Conservation (phyloP, 108 stramenopile species). For the Poteriospumella lacustris region DNA sequence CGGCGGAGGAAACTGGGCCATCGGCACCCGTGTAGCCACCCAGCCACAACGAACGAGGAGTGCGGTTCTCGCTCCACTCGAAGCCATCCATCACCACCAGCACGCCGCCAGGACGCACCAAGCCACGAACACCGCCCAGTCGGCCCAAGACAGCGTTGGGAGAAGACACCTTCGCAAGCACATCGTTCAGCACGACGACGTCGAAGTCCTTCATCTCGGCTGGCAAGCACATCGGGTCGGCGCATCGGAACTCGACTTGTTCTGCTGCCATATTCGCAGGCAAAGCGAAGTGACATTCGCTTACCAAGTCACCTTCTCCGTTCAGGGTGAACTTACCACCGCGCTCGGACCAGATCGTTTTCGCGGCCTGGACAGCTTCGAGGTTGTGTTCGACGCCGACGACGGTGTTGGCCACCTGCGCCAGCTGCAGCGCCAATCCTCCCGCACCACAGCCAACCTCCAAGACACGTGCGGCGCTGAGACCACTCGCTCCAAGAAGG, state of each 20-base stretch:
- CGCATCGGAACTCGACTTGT: slow-evolving; percentile 30
- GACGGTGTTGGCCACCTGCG: slow-evolving; percentile 28
- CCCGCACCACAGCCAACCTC: slow-evolving; percentile 41
- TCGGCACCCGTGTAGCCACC: slow-evolving; percentile 24
- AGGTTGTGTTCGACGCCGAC: slow-evolving; percentile 36
- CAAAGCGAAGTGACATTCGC: background rate
- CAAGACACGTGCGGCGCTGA: slow-evolving; percentile 45
- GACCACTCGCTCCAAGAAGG: slow-evolving; percentile 54
- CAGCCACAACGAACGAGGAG: slow-evolving; percentile 35
- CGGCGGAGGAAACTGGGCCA: too few relatives aligned
- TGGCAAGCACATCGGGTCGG: slow-evolving; percentile 43
- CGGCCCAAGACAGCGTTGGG: slow-evolving; percentile 38
- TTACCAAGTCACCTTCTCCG: slow-evolving; percentile 19
- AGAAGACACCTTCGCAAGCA: slow-evolving; percentile 34
- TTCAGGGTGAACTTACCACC: too few relatives aligned
- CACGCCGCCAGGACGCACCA: slow-evolving; percentile 30
- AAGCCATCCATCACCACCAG: slow-evolving; percentile 34
- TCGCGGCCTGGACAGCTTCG: slow-evolving; percentile 15
- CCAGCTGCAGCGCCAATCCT: slow-evolving; percentile 31
- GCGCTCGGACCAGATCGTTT: too few relatives aligned
- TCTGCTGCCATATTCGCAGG: background rate
- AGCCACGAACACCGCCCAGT: slow-evolving; percentile 38
- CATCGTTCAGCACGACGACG: slow-evolving; percentile 40
- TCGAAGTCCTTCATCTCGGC: slow-evolving; percentile 37
- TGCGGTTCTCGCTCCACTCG: slow-evolving; percentile 38